A percentile compares a stretch with the other conserved stretches of the same genome.
These are phyloP conservation scores for Exsudoporus frostii DNA, from an alignment of 768 basidiomycete genomes.

Conservation along the genomic window DNA sequence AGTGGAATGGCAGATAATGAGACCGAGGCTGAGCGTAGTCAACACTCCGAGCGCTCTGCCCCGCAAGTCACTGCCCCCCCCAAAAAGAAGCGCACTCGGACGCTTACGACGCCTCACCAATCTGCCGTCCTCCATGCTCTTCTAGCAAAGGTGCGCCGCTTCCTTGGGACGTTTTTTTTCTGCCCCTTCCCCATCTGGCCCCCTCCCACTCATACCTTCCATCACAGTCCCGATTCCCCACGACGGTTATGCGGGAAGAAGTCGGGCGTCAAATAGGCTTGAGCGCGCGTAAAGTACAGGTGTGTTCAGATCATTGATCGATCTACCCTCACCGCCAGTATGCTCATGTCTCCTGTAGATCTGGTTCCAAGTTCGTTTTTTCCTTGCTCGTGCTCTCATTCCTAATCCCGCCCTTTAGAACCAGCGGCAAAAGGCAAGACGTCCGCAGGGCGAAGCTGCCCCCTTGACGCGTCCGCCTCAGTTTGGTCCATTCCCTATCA, in stretches of 20 bases:
- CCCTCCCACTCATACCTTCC: background rate
- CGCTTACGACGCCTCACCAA: constrained; percentile 85
- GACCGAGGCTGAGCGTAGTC: constrained; percentile 44
- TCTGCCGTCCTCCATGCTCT: constrained; percentile 84
- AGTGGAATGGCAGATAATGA: constrained; percentile 60
- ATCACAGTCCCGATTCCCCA: constrained; percentile 79
- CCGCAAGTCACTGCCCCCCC: constrained; percentile 29
- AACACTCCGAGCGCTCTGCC: constrained; percentile 37
- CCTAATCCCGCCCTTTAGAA: constrained; percentile 47
- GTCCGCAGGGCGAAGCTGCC: constrained; percentile 60
- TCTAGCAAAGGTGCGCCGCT: constrained; percentile 66
- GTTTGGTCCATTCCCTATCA: constrained; percentile 58
- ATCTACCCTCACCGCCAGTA: constrained; percentile 1
- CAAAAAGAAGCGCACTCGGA: constrained; percentile 75
- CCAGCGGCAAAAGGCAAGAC: constrained; percentile 82
- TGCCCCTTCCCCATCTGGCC: background rate
- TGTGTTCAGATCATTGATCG: constrained; percentile 35
- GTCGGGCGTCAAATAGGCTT: constrained; percentile 85
- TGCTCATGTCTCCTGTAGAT: constrained; percentile 47
- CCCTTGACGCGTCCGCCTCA: constrained; percentile 55
- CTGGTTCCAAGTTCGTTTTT: constrained; percentile 73
- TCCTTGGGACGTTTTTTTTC: background rate
- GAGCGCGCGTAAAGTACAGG: constrained; percentile 89
- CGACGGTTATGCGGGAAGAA: constrained; percentile 83
- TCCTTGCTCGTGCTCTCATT: background rate